Evolutionary conservation across 2,329 filamentous ascomycete genomes (phyloP), one percentile per base, ranked within the genome.

Genomic region (Pseudogymnoascus sp.): DNA sequence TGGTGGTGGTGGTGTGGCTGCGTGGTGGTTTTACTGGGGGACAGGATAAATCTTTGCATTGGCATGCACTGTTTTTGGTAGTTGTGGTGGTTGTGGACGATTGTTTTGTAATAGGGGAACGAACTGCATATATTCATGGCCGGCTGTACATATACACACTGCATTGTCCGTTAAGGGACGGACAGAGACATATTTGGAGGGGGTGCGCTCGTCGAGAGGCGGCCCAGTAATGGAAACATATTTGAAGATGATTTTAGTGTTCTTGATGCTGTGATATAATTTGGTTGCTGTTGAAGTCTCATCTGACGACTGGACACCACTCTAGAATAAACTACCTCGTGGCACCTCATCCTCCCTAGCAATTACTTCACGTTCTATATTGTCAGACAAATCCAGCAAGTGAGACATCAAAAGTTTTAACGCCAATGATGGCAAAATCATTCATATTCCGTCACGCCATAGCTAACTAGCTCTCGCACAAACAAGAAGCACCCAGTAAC

Each of bases 371-470:
- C 6, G 6, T 32, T 32, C 5, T 41, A 20, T 6, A 12, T 20
- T 11, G 9, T 32, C 30, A 32, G 7, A 30, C 14, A 28, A 16
- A 2, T 18, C 5, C n/a, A 54, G 5, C 7, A 18, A 54, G 4
- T 7, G n/a, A 30, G 9, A 18, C 28, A 4, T 12, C 47, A 54
- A 54, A n/a, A 14, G 28, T 18, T 54, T 54, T 32, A 20, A 54
- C 12, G 5, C n/a, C 47, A 28, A 34, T 14, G 16, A 32, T 54
- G 47, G 47, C 28, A 32, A 54, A 54, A 34, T 54, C 47, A 54
- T 54, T 54, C 47, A 54, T 54, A 32, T 54, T 54, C 47, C 47
- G n/a, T 54, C 47, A 54, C 47, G 28, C 47, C 47, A 32, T 54
- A 54, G 47, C 47, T 34, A 54, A 54, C 47, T 54, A 54, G 47